Percentiles rank a stretch among this genome's conserved stretches.
phyloP scores from a whole-genome alignment of 1,284 basidiomycete genomes.

The Heterobasidion parviporum region DNA sequence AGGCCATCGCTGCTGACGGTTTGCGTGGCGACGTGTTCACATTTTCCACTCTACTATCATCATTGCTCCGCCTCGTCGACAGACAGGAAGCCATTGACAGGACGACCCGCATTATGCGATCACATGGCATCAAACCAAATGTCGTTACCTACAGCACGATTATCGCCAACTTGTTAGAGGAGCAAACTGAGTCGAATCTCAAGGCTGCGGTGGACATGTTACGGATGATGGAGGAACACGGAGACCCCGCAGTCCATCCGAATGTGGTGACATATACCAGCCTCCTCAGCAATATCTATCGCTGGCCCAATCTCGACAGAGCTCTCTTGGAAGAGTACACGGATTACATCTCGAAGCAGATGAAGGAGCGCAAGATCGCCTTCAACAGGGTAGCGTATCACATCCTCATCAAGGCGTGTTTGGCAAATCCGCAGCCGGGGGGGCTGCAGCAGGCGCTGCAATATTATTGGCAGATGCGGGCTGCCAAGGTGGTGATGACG shows the following conservation, averaged over 20 bases:
- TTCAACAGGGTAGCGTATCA: conserved; percentile 66
- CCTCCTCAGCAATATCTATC: conserved; percentile 54
- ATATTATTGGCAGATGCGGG: conserved; percentile 62
- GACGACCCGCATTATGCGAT: conserved; percentile 62
- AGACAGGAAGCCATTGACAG: conserved; percentile 55
- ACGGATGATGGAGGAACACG: conserved; percentile 57
- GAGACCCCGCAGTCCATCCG: conserved; percentile 39
- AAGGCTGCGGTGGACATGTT: conserved; percentile 58
- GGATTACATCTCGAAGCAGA: conserved; percentile 45
- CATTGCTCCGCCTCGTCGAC: conserved; percentile 54
- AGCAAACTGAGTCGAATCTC: conserved; percentile 45
- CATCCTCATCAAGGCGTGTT: conserved; percentile 57
- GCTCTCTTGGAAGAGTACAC: conserved; percentile 35
- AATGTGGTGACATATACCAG: conserved; percentile 72
- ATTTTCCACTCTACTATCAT: conserved; percentile 73
- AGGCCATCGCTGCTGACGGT: conserved; percentile 41
- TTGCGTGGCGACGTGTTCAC: conserved; percentile 70
- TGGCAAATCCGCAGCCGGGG: conserved; percentile 38
- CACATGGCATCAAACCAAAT: conserved; percentile 66
- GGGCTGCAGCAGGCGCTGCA: conserved; percentile 47
- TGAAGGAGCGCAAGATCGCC: conserved; percentile 45
- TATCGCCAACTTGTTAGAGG: conserved; percentile 60
- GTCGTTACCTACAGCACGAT: conserved; percentile 68
- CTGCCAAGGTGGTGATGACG: conserved; percentile 37
- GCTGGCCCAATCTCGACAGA: conserved; percentile 36